Evolutionary conservation across 2,329 filamentous ascomycete species (phyloP), one percentile per base, ranked within the genome.

Genomic region (Penicillium sp.): DNA sequence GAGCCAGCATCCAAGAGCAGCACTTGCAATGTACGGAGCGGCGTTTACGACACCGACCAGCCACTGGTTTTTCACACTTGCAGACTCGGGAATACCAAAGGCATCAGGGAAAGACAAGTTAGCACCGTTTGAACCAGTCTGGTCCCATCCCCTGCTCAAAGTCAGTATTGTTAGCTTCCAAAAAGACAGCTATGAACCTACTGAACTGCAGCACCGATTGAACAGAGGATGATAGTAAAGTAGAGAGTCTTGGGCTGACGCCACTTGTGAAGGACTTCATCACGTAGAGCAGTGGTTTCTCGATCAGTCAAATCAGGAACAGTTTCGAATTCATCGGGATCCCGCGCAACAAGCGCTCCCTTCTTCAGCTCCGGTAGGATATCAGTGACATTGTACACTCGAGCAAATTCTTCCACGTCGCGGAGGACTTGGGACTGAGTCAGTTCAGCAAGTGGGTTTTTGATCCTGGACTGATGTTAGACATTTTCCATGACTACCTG

Each of bases 1-100:
- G 12, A 85, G 68, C 84, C 83, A 87, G 63, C 81, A 84, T 4
- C 82, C 82, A 8, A 81, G 69, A 50, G 72, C 71, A 3, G 74
- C 72, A 58, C 72, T 72, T 15, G 76, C 78, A 44, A 83, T 72
- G 46, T 83, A 80, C 0, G 78, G 78, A 35, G 72, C 81, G 10
- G 72, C 63, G 51, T 89, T 89, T 53, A 89, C 73, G 2, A 87
- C 68, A 39, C 86, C 86, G n/a, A 87, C 73, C 29, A 87, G 72
- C 74, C 80, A 82, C 15, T 73, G 72, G 59, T 83, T 78, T 33
- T 66, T 66, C 9, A 71, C 69, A 37, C 65, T 65, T 10, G 56
- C 60, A 20, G 64, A 41, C 48, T 78, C 65, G 1, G 67, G 63
- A 24, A 77, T 81, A 33, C 69, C 70, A 41, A 77, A 70, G 9